Base-by-base conservation (phyloP, 1,139 yeast genomes). In the Yamadazyma epiphylla region DNA sequence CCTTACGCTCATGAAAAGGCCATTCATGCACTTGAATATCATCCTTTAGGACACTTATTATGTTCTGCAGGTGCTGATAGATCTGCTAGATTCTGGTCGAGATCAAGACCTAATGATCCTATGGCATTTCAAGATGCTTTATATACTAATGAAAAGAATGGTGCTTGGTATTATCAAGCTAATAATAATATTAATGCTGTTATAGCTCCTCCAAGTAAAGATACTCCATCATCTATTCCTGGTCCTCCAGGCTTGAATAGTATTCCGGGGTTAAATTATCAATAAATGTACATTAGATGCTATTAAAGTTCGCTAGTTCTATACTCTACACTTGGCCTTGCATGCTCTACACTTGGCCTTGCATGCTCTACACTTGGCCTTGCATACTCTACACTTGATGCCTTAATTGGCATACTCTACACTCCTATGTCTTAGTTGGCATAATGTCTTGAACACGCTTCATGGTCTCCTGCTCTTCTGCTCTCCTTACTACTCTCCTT, bases 1-100 rank as follows among this genome's bases (percentile, higher is more conserved):
- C 96, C 96, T 2, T 81, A 74, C 56, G 98, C 97, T 0, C 98
- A 91, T 53, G 96, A 89, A 50, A 84, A 85, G 60, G 94, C 96
- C 4, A 80, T 91, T 30, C 88, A 91, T 60, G 77, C 95, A 3
- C 58, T 91, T 38, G 94, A 89, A 43, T 91, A 88, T 51, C 96
- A 89, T 58, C 97, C 97, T 3, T 66, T 86, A 48, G 98, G 98
- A 2, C 97, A 91, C 57, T 65, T 89, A 32, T 66, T 91, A 27
- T 82, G 94, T 37, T 80, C 96, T 11, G 97, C 96, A 0, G 91
- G 96, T 16, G 88, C 94, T 37, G 98, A 91, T 57, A 76, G 94
- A 51, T 79, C 94, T 9, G 87, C 95, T n/a, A 64, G 96, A 39
- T 86, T 91, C 59, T 91, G 98, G 98, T 80, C 91, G 21, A 70